Evolutionary conservation across 257 asterid species (phyloP).

Genomic region (Nicotiana noctiflora): DNA sequence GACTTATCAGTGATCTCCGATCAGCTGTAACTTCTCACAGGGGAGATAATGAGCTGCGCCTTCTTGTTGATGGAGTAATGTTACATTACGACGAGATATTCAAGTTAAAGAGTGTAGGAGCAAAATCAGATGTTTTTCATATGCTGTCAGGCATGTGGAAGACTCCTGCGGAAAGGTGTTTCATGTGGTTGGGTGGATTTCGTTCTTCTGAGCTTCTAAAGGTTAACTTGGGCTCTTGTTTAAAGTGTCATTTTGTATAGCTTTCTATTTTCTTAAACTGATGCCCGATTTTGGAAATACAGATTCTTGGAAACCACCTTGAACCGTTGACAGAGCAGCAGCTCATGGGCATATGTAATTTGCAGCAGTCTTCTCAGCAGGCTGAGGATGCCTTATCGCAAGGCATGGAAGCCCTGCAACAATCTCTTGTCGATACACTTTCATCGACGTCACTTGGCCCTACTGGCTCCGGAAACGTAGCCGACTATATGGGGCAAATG

Average conservation of each 20-base stretch:
- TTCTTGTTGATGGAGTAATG: conserved; percentile 71
- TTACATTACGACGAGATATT: conserved; percentile 76
- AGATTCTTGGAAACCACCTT: conserved; percentile 74
- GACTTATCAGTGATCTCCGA: conserved; percentile 58
- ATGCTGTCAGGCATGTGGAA: conserved; percentile 97
- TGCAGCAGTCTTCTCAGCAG: conserved; percentile 84
- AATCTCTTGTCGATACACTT: conserved; percentile 65
- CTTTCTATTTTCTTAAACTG: neutral
- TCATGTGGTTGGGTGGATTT: conserved; percentile 98
- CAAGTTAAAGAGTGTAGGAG: conserved; percentile 52
- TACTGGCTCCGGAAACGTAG: conserved; percentile 44
- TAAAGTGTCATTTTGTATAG: neutral
- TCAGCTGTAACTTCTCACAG: conserved; percentile 53
- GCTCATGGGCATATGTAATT: conserved; percentile 57
- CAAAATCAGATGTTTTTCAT: conserved; percentile 76
- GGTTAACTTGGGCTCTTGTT: conserved; percentile 25
- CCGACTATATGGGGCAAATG: conserved; percentile 87
- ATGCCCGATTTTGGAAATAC: conserved; percentile 5
- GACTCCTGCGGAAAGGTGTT: conserved; percentile 86
- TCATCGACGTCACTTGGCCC: conserved; percentile 49
- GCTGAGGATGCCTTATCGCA: conserved; percentile 96
- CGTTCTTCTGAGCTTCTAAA: conserved; percentile 86
- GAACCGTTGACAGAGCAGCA: conserved; percentile 84
- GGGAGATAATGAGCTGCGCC: conserved; percentile 54
- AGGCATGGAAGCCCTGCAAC: conserved; percentile 95